Percentiles rank a stretch among this genome's conserved stretches.
These are phyloP conservation scores for Posidonia australis DNA, from an alignment of 106 monocot species.

Conservation along the genomic window DNA sequence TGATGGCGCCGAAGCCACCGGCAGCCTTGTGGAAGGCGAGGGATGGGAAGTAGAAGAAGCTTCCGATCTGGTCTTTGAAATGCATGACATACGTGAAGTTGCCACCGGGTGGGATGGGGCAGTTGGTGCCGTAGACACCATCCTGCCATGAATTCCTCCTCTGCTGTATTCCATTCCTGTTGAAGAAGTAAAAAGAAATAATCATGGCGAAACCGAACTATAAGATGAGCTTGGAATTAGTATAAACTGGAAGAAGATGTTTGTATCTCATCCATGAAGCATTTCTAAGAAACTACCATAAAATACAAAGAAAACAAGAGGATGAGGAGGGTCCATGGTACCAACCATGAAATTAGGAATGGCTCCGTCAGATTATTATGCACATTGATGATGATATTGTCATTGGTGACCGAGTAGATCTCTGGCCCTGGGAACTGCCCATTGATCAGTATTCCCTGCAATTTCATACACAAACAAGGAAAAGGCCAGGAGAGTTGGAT, in stretches of 20 bases:
- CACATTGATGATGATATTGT: conserved; percentile 19
- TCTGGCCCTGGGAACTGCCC: conserved; percentile 22
- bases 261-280: neutral
- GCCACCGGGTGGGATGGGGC: conserved; percentile 14
- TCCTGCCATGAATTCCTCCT: conserved; percentile 18
- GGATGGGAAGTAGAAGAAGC: conserved; percentile 23
- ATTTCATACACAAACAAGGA: neutral
- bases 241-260: too few relatives aligned
- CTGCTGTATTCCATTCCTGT: conserved; percentile 21
- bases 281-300: neutral
- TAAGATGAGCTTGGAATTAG: too few relatives aligned
- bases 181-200: too few relatives aligned
- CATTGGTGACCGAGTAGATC: conserved; percentile 19
- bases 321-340: neutral
- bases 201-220: neutral
- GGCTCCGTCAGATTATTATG: conserved; percentile 14
- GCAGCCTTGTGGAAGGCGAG: conserved; percentile 16
- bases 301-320: neutral
- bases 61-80: conserved; percentile 19
- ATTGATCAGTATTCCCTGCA: conserved; percentile 20
- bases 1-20: conserved; percentile 15
- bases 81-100: conserved; percentile 20
- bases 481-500: neutral
- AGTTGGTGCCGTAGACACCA: conserved; percentile 12
- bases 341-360: conserved; percentile 16